Conservation (phyloP, 148 eudicot genomes). For the Heliosperma pusillum region DNA sequence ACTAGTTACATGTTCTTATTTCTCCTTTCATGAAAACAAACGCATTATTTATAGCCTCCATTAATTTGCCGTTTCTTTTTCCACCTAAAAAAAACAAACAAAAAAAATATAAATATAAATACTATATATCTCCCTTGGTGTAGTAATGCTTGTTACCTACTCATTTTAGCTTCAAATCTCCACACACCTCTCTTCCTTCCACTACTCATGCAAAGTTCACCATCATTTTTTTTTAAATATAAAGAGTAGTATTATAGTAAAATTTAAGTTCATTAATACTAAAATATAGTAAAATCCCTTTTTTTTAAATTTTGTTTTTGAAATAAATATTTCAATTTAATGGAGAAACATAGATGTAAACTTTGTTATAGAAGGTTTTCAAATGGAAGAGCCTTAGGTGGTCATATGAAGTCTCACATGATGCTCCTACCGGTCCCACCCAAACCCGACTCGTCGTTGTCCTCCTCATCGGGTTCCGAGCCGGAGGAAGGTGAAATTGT, state of each 20-base stretch:
- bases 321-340: conserved; percentile 1
- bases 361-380: conserved; percentile 50
- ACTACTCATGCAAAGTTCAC: conserved; percentile 32
- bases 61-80: conserved; percentile 27
- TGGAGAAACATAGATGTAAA: conserved; percentile 67
- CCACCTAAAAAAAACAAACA: neutral
- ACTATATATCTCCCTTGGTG: conserved; percentile 37
- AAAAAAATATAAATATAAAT: neutral
- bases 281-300: no score
- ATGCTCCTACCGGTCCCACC: conserved; percentile 28
- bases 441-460: conserved; percentile 12
- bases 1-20: conserved; percentile 25
- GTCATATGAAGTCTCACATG: conserved; percentile 85
- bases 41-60: conserved; percentile 22
- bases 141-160: conserved; percentile 85
- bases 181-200: conserved; percentile 14
- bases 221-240: neutral
- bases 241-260: no score
- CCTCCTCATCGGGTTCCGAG: conserved; percentile 21
- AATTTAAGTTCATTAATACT: neutral
- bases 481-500: neutral
- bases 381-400: conserved; percentile 78
- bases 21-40: conserved; percentile 25
- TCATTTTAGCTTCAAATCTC: conserved; percentile 42
- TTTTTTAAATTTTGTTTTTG: neutral